phyloP scores from a whole-genome alignment of 306 rosid species.

The Citrullus mucosospermus region DNA sequence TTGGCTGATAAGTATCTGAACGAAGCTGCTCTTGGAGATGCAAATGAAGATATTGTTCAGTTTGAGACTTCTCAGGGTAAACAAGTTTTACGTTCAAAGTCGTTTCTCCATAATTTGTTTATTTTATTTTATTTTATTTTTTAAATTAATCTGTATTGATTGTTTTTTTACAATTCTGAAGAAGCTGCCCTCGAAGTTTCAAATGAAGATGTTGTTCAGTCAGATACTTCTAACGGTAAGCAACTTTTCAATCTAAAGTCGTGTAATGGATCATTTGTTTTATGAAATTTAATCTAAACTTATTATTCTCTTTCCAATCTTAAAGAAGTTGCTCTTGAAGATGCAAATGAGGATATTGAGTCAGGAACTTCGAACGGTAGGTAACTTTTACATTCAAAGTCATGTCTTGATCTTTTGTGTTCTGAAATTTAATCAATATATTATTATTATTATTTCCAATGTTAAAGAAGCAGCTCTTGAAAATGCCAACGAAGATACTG shows the following conservation, averaged over 20 bases:
- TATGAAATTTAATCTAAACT: not conserved
- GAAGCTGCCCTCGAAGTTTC: slow-evolving; percentile 12
- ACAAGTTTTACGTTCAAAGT: not conserved
- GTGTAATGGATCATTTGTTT: not conserved
- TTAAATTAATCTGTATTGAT: not conserved
- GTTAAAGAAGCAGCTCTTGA: slow-evolving; percentile 29
- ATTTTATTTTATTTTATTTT: no score
- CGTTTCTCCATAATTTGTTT: not conserved
- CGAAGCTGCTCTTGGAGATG: slow-evolving; percentile 44
- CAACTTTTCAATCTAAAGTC: not conserved
- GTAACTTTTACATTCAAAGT: not conserved
- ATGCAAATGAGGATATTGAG: slow-evolving; percentile 15
- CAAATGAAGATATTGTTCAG: slow-evolving; percentile 22
- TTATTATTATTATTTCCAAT: not conserved
- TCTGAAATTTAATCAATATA: not conserved
- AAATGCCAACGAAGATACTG: slow-evolving; percentile 29
- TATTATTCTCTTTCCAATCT: not conserved
- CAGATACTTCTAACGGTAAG: slow-evolving; percentile 32
- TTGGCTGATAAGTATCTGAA: slow-evolving; percentile 35
- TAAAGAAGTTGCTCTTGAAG: slow-evolving; percentile 28
- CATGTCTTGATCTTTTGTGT: not conserved
- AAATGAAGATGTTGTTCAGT: slow-evolving; percentile 14
- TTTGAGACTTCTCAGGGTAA: slow-evolving; percentile 29
- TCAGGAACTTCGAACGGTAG: slow-evolving; percentile 14
- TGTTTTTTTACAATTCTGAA: not conserved